Conservation (phyloP, 164 flowering plant genomes). For the Dillenia turbinata region DNA sequence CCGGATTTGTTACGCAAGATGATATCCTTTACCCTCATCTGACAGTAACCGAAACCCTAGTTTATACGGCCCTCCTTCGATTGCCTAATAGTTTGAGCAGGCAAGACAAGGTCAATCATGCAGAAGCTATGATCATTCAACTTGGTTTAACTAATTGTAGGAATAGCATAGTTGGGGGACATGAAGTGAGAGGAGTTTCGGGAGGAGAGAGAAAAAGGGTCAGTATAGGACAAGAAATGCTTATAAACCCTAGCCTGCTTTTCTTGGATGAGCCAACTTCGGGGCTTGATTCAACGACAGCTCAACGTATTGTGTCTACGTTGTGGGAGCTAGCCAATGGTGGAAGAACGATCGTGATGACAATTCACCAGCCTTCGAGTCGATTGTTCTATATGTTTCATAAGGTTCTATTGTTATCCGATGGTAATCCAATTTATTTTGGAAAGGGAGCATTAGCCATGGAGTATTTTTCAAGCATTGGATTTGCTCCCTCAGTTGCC, state of each 20-base stretch:
- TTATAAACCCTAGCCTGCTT: background rate
- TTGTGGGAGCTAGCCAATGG: slow-evolving; percentile 50
- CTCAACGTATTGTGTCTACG: slow-evolving; percentile 57
- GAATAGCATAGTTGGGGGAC: slow-evolving; percentile 40
- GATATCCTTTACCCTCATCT: slow-evolving; percentile 64
- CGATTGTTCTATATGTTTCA: slow-evolving; percentile 13
- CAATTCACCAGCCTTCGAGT: slow-evolving; percentile 86
- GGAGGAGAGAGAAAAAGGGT: slow-evolving; percentile 1
- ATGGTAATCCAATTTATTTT: background rate
- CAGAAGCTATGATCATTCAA: slow-evolving; percentile 42
- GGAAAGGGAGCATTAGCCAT: slow-evolving; percentile 21
- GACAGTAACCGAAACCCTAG: slow-evolving; percentile 65
- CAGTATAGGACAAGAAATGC: slow-evolving; percentile 3
- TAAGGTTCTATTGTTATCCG: slow-evolving; percentile 1
- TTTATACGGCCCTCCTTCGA: slow-evolving; percentile 68
- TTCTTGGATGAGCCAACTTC: slow-evolving; percentile 2
- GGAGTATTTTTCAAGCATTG: slow-evolving; percentile 31
- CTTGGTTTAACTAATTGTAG: slow-evolving; percentile 54
- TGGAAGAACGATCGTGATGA: slow-evolving; percentile 61
- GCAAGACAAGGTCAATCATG: slow-evolving; percentile 45
- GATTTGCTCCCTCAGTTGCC: background rate
- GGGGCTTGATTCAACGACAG: slow-evolving; percentile 10
- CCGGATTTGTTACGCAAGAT: slow-evolving; percentile 80
- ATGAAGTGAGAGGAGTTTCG: slow-evolving; percentile 1
- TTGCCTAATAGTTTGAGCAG: slow-evolving; percentile 42